Evolutionary conservation across 495 filamentous ascomycete species (phyloP), one percentile per base, ranked within the genome.

Genomic region (Penicillium arizonense): DNA sequence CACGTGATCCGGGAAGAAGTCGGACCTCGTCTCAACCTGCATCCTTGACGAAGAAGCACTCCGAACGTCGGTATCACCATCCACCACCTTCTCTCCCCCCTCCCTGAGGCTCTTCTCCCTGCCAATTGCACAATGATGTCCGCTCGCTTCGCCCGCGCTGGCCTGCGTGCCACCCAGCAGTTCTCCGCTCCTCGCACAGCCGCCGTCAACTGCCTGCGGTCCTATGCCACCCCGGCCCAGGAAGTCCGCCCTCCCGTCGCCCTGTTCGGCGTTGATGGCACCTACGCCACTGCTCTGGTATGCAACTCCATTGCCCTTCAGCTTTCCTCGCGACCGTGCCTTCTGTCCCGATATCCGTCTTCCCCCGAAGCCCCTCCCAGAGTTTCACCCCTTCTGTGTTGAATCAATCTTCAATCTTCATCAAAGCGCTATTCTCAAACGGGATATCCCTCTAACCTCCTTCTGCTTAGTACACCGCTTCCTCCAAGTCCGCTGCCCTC

Each of bases 271-370:
- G 79, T 98, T 75, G 94, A 97, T 73, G 94, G 94, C 64, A 97
- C 93, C 67, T 98, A 98, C 78, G 95, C 94, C 65, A 89, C 85
- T 80, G 94, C 94, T 78, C 80, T 98, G 85, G 94, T 98, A 90
- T 71, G 63, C 44, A 44, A 30, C 28, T 47, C 42, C 49, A 36
- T 42, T 40, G 44, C 50, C 28, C 9, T 30, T 21, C 10, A n/a
- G 43, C 14, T 37, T 21, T 24, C 12, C 14, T 30, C 12, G 45
- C 44, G 28, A 49, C 57, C 40, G 39, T 47, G 28, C 49, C 36
- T 46, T 51, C 55, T 50, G 41, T 44, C 32, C 85, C 74, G 52
- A 57, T 46, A 52, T 5, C 47, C 56, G 56, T 59, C 42, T 61
- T 52, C 34, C 49, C 45, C 52, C 51, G 47, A 54, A 30, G 28